Evolutionary conservation across 78 protist species (phyloP).

Genomic region (Cavenderia fasciculata): DNA sequence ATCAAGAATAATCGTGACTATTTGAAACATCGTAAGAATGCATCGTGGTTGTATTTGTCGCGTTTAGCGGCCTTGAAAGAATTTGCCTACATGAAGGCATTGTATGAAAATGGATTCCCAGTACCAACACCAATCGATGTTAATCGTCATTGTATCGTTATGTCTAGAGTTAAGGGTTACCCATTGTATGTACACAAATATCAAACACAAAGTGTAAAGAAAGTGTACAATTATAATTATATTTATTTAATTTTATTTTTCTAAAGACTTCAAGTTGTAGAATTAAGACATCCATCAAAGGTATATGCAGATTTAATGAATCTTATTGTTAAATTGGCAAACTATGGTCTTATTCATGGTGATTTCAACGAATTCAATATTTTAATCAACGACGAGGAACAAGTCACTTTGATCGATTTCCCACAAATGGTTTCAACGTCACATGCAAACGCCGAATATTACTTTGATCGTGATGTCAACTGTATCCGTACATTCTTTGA

Average conservation of each 20-base stretch:
- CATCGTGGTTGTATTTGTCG: slow-evolving; percentile 96
- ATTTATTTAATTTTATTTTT: background rate
- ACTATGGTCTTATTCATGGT: slow-evolving; percentile 97
- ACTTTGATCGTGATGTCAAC: slow-evolving; percentile 94
- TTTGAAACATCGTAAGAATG: slow-evolving; percentile 76
- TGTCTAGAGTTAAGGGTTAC: slow-evolving; percentile 91
- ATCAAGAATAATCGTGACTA: slow-evolving; percentile 97
- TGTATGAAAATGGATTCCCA: slow-evolving; percentile 94
- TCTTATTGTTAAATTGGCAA: slow-evolving; percentile 88
- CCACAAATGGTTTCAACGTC: slow-evolving; percentile 98
- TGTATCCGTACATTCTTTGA: slow-evolving; percentile 90
- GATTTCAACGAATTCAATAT: slow-evolving; percentile 99
- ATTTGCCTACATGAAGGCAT: slow-evolving; percentile 97
- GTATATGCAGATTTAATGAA: slow-evolving; percentile 87
- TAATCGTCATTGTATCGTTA: slow-evolving; percentile 96
- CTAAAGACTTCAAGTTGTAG: slow-evolving; percentile 62
- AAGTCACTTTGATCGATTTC: slow-evolving; percentile 96
- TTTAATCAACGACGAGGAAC: slow-evolving; percentile 87
- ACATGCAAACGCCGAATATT: slow-evolving; percentile 93
- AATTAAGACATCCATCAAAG: slow-evolving; percentile 77
- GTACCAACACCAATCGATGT: slow-evolving; percentile 96
- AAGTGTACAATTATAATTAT: background rate
- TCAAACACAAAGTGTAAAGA: background rate
- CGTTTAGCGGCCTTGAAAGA: slow-evolving; percentile 98
- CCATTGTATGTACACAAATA: slow-evolving; percentile 87